Conservation (phyloP, 1,284 basidiomycete genomes). For the Austroboletus niveus region DNA sequence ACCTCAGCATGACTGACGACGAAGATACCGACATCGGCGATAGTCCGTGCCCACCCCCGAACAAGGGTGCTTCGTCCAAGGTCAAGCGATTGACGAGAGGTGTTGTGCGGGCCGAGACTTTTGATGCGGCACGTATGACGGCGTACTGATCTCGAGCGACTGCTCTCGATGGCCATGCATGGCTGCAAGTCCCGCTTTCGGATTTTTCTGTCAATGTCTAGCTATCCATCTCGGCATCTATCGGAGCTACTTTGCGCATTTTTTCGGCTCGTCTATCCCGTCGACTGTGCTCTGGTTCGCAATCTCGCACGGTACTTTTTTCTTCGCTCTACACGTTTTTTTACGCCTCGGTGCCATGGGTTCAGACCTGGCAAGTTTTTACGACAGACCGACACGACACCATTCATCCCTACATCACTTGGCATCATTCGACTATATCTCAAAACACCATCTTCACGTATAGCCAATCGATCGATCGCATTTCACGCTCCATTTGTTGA, state of each 20-base stretch:
- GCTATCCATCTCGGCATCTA: constrained; percentile 6
- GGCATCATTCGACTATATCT: constrained; percentile 20
- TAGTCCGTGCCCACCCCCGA: constrained; percentile 77
- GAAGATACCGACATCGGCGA: constrained; percentile 75
- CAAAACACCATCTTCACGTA: constrained; percentile 20
- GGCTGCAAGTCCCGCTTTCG: constrained; percentile 6
- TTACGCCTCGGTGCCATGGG: constrained; percentile 14
- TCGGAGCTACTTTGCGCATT: constrained; percentile 6
- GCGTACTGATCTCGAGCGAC: constrained; percentile 17
- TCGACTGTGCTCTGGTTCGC: constrained; percentile 10
- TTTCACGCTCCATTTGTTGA: constrained; percentile 34
- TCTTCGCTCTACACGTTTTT: constrained; percentile 8
- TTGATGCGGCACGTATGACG: constrained; percentile 53
- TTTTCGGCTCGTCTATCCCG: constrained; percentile 9
- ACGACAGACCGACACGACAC: constrained; percentile 6
- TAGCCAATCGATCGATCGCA: constrained; percentile 23
- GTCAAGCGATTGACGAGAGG: constrained; percentile 50
- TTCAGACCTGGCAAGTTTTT: constrained; percentile 8
- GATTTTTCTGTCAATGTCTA: constrained; percentile 3
- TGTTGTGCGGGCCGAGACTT: constrained; percentile 62
- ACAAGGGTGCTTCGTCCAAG: constrained; percentile 49
- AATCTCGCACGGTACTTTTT: constrained; percentile 12
- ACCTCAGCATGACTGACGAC: constrained; percentile 58
- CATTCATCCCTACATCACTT: constrained; percentile 10
- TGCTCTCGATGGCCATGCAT: constrained; percentile 6